Evolutionary conservation across 108 stramenopile species (phyloP).

Genomic region (Fistulifera solaris): DNA sequence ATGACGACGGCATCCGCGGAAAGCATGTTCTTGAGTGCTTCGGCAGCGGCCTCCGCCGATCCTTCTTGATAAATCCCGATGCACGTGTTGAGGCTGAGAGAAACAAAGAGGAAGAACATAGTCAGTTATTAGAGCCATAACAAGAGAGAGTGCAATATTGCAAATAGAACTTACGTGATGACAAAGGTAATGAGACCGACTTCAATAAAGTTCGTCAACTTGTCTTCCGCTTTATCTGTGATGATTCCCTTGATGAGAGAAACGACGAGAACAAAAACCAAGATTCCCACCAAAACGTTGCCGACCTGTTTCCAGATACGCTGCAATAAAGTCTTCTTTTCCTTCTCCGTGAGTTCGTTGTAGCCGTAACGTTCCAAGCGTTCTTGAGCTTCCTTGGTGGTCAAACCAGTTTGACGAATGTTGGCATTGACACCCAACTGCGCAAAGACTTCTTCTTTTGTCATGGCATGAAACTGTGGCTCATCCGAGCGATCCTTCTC

Average conservation of each 20-base stretch:
- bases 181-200: slow-evolving; percentile 58
- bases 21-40: slow-evolving; percentile 75
- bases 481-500: slow-evolving; percentile 20
- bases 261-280: slow-evolving; percentile 61
- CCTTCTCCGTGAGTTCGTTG: slow-evolving; percentile 68
- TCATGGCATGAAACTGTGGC: slow-evolving; percentile 48
- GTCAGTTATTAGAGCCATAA: background rate
- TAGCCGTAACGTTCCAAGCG: slow-evolving; percentile 55
- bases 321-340: slow-evolving; percentile 53
- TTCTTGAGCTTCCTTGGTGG: slow-evolving; percentile 35
- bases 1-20: slow-evolving; percentile 59
- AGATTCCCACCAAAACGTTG: slow-evolving; percentile 72
- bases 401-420: slow-evolving; percentile 41
- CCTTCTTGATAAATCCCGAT: slow-evolving; percentile 81
- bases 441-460: slow-evolving; percentile 28
- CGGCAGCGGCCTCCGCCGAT: slow-evolving; percentile 69
- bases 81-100: slow-evolving; percentile 46
- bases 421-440: slow-evolving; percentile 30
- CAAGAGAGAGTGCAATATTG: background rate
- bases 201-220: slow-evolving; percentile 56
- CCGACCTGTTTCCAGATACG: slow-evolving; percentile 73
- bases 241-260: slow-evolving; percentile 44
- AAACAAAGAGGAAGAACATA: background rate
- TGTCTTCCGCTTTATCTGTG: slow-evolving; percentile 16
- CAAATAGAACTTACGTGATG: slow-evolving; percentile 32